Percentiles rank a stretch among this genome's conserved stretches.
Evolutionary conservation across 352 stramenopile species (phyloP).

Genomic region (Pseudoperonospora humuli): DNA sequence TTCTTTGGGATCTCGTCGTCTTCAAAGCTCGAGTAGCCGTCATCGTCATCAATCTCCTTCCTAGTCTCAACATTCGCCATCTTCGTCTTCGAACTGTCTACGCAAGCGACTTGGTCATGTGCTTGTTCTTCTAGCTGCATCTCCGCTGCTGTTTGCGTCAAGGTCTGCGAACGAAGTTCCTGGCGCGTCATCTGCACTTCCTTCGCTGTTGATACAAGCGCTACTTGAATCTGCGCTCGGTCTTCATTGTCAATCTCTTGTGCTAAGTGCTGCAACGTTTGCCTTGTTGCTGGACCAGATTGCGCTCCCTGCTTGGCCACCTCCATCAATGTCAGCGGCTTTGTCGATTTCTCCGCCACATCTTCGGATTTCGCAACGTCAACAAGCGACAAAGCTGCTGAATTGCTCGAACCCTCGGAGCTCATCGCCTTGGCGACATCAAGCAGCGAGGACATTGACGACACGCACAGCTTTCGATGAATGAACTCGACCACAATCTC

Average conservation of each 20-base stretch:
- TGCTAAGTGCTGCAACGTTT: slow-evolving; percentile 33
- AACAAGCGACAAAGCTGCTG: slow-evolving; percentile 20
- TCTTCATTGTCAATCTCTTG: slow-evolving; percentile 46
- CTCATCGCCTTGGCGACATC: slow-evolving; percentile 50
- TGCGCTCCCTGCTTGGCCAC: slow-evolving; percentile 23
- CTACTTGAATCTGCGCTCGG: slow-evolving; percentile 18
- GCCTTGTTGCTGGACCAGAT: slow-evolving; percentile 2
- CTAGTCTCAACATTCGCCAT: slow-evolving; percentile 2
- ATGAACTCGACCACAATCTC: no score
- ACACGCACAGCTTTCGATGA: slow-evolving; percentile 1
- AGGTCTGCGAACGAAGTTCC: slow-evolving; percentile 5
- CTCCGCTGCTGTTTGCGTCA: slow-evolving; percentile 19
- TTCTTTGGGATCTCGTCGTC: slow-evolving; percentile 21
- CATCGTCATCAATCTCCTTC: slow-evolving; percentile 20
- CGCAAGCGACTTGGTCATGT: no score
- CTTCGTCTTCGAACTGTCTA: slow-evolving; percentile 9
- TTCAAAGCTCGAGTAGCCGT: slow-evolving; percentile 62
- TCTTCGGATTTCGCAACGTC: no score
- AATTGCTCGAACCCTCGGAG: slow-evolving; percentile 3
- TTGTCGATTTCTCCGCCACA: no score
- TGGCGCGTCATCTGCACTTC: no score
- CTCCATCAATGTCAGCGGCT: no score
- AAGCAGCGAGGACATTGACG: slow-evolving; percentile 28
- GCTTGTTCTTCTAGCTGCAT: no score
- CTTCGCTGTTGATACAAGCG: slow-evolving; percentile 29